Base-by-base conservation (phyloP, 805 yeast species). In the Cyberlindnera xylosilytica region DNA sequence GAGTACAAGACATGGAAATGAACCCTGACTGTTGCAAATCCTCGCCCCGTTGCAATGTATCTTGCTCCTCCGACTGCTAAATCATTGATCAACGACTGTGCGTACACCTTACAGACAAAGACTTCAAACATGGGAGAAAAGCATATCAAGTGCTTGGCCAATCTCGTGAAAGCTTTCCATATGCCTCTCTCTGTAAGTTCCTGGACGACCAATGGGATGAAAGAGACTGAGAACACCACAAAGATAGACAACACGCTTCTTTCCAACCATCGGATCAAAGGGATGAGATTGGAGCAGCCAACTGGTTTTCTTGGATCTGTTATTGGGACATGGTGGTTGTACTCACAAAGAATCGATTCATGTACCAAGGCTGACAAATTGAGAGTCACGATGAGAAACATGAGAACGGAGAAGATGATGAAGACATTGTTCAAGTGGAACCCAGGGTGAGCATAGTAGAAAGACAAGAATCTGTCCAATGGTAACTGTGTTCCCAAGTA, bases 371-470 rank as follows among this genome's bases (percentile, higher is more conserved):
- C 73, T 15, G 83, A 80, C 56, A 84, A 64, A 63, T 84, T 83
- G 29, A 80, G 64, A 20, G 77, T 61, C 15, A 79, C 78, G 17
- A 80, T 60, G 56, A 80, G 64, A 40, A 81, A 79, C 65, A 84
- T 65, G 56, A 82, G 74, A 41, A 85, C 70, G 1, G 93, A 83
- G 22, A 83, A 64, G 48, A 82, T 74, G 58, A 86, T 84, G 54
- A 83, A 81, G 42, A 83, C 78, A 60, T 86, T 85, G 60, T 86
- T 86, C 60, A 85, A 67, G 58, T 86, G 95, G 67, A 86, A 86
- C 17, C 95, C 95, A 1, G 93, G 89, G 56, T 86, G 95, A 2
- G 91, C 95, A 60, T 83, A 86, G 62, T 80, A 86, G 61, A 86
- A 85, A 0, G 91, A 81, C 45, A 85, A 64, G 66, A 86, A 85